Evolutionary conservation across 2,329 filamentous ascomycete genomes (phyloP).

Genomic region (Fonsecaea nubica): DNA sequence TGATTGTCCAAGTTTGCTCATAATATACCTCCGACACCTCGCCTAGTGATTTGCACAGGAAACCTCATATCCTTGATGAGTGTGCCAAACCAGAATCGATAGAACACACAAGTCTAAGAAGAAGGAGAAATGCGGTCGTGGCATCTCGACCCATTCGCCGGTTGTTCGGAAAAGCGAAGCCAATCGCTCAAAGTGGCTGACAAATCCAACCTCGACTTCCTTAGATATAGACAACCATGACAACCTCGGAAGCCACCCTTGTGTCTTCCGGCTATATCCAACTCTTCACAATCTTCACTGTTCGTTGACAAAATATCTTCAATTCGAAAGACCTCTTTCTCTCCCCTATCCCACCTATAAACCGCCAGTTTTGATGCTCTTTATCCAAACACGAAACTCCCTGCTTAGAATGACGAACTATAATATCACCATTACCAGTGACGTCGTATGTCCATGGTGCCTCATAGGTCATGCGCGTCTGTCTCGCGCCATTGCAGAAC

Average conservation of each 20-base stretch:
- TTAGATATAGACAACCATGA: not conserved
- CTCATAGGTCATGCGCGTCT: slow-evolving; percentile 81
- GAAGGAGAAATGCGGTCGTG: not conserved
- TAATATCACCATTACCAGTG: slow-evolving; percentile 78
- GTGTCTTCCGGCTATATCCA: not conserved
- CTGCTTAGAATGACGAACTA: slow-evolving; percentile 69
- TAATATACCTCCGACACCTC: not conserved
- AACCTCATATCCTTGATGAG: not conserved
- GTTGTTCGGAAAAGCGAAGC: not conserved
- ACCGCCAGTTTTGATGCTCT: slow-evolving; percentile 17
- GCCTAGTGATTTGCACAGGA: not conserved
- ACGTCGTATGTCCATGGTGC: slow-evolving; percentile 75
- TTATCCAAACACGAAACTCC: slow-evolving; percentile 21
- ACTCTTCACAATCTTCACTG: not conserved
- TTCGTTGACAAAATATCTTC: not conserved
- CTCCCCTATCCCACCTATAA: not conserved
- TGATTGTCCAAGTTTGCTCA: not conserved
- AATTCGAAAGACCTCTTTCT: not conserved
- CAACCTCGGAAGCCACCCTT: not conserved
- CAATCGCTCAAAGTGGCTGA: slow-evolving; percentile 8
- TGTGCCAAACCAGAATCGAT: not conserved
- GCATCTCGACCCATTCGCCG: not conserved
- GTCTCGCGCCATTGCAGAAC: slow-evolving; percentile 71
- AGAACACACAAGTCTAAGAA: not conserved
- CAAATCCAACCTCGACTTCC: slow-evolving; percentile 11